Base-by-base conservation (phyloP, 2,329 filamentous ascomycete species). In the Aspergillus sp. region DNA sequence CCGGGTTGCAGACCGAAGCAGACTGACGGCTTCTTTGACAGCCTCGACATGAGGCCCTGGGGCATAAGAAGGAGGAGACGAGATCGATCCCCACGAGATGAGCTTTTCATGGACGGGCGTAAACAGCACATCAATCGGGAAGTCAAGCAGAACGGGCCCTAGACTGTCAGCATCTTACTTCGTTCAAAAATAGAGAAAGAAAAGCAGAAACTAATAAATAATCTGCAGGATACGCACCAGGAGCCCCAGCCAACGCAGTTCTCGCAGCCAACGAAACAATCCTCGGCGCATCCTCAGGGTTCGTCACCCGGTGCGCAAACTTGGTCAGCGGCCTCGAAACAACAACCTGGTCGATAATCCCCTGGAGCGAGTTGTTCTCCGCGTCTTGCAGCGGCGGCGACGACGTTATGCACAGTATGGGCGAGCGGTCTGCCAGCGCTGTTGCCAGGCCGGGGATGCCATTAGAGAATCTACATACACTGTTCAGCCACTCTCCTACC, bases 361-460 rank as follows among this genome's bases (percentile, higher is more conserved):
- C 79, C 61, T 81, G 78, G 0, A 80, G 73, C 1, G 72, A 71
- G 58, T 81, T 80, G 23, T 75, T 79, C 59, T 80, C 77, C 6
- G 75, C 74, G 57, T 80, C 77, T 35, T 77, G 70, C 2, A 79
- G 66, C 2, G 78, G 77, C 7, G 76, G 72, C 21, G 76, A 79
- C 6, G 73, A 76, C 0, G 79, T 81, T 21, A 81, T 69, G 58
- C 74, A 76, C 52, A 81, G 73, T 23, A 80, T 70, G 0, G 79
- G 77, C 31, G 72, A 76, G 5, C 78, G 71, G 56, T 80, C 78
- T 19, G 73, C 77, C 56, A 75, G 75, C 0, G 79, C 79, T 2
- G 78, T 79, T 5, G 77, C 76, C 5, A 80, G 68, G 15, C 78
- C 78, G 2, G 78, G 77, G 6, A 80, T 64, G 8, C 75, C 75